These are phyloP conservation scores for Scortechinia acanthostroma DNA, from an alignment of 2,329 filamentous ascomycete species.

Conservation along the genomic window DNA sequence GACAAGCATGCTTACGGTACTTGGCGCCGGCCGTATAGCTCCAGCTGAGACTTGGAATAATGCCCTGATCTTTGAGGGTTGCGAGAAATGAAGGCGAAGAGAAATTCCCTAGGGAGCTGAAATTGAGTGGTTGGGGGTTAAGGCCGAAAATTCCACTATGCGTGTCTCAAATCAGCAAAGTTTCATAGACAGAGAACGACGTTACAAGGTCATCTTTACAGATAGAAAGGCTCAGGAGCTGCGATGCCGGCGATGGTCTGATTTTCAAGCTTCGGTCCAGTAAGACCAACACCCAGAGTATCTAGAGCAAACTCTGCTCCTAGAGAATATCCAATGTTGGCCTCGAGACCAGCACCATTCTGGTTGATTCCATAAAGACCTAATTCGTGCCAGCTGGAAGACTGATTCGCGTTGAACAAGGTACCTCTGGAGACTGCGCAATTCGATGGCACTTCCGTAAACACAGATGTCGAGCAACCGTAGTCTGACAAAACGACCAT, in stretches of 20 bases:
- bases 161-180: neutral
- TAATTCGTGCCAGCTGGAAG: constrained; percentile 21
- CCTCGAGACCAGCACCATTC: constrained; percentile 24
- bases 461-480: constrained; percentile 18
- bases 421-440: constrained; percentile 24
- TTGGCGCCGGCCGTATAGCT: constrained; percentile 30
- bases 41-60: constrained; percentile 30
- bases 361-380: constrained; percentile 22
- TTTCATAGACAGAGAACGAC: neutral
- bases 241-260: constrained; percentile 21
- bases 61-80: constrained; percentile 21
- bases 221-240: constrained; percentile 22
- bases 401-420: constrained; percentile 21
- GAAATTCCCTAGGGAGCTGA: constrained; percentile 21
- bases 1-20: constrained; percentile 18
- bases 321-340: constrained; percentile 22
- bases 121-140: constrained; percentile 26
- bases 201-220: constrained; percentile 16
- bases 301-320: constrained; percentile 16
- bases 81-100: constrained; percentile 23
- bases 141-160: constrained; percentile 26
- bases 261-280: constrained; percentile 18
- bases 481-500: constrained; percentile 19
- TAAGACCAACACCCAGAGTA: constrained; percentile 16
- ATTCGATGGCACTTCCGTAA: constrained; percentile 18